Base-by-base conservation (phyloP, 176 grass and related monocot genomes). In the Ampelocalamus luodianensis region DNA sequence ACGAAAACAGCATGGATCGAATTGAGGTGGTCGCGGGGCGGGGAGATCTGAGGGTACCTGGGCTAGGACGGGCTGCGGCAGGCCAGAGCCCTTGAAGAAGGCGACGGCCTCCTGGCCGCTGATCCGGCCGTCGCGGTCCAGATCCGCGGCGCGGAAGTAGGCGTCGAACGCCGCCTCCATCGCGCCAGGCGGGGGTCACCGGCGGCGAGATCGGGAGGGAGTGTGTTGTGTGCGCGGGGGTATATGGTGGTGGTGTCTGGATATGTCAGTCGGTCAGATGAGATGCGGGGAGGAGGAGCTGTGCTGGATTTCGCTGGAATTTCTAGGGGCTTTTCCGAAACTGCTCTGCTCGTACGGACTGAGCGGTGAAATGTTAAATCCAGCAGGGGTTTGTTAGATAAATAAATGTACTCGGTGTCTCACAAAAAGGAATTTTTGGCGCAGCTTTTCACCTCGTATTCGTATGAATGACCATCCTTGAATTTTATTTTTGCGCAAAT, bases 71-170 rank as follows among this genome's bases (percentile, higher is more conserved):
- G 80, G 88, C 79, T 94, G 94, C 39, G 93, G 97, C 81, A 99
- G 91, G 46, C 88, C 91, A 48, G 88, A 94, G 67, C 93, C 91
- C 92, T 92, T 92, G 83, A 99, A 96, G 90, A 99, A 99, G 59
- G 90, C 55, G 74, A 94, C 93, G 74, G 97, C 97, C 92, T 96
- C 97, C 56, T 86, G 75, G 39, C 93, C 97, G 77, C 91, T 99
- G 88, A 99, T 99, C 91, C 90, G 89, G 45, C 97, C 97, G 86
- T 99, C 97, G 55, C 90, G 91, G 81, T 96, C 90, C 91, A 96
- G 79, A 96, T 99, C 97, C 79, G 97, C 93, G 61, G 83, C 90
- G 37, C 85, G 74, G 88, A 99, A 99, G 92, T 99, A 92, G 48
- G 96, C 91, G 63, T 99, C 91, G 90, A 96, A 99, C 51, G 85